A percentile compares a stretch with the other conserved stretches of the same genome.
phyloP scores from a whole-genome alignment of 306 rosid genomes.

The Gynostemma pentaphyllum region DNA sequence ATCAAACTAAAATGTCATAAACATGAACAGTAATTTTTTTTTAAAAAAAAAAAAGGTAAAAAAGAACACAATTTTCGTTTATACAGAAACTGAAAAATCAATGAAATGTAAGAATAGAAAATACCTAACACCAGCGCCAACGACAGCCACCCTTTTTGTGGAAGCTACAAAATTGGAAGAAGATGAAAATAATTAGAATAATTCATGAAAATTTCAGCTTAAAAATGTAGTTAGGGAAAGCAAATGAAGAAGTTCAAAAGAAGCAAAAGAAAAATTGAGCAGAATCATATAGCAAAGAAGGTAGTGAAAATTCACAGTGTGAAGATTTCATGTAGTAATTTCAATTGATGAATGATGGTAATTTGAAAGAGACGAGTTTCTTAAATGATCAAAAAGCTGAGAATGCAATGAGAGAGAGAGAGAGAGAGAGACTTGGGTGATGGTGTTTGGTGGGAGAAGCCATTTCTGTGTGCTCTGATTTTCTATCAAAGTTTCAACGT shows the following conservation, averaged over 20 bases:
- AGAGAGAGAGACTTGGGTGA: constrained; percentile 19
- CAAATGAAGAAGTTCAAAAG: background rate
- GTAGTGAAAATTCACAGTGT: background rate
- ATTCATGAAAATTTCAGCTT: background rate
- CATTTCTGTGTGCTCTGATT: constrained; percentile 24
- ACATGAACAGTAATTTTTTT: no score
- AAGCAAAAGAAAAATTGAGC: background rate
- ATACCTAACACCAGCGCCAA: constrained; percentile 95
- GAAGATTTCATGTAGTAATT: constrained; percentile 4
- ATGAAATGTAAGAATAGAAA: background rate
- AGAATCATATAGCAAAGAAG: background rate
- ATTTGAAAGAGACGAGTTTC: background rate
- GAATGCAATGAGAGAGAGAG: constrained; percentile 1
- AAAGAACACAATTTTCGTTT: background rate
- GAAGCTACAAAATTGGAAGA: constrained; percentile 33
- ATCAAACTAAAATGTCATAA: background rate
- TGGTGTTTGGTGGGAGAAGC: constrained; percentile 31
- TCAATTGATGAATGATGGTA: background rate
- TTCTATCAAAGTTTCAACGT: background rate
- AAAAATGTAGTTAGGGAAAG: background rate
- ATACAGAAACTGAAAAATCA: background rate
- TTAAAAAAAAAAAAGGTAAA: background rate
- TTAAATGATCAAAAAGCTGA: background rate
- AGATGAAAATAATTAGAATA: background rate
- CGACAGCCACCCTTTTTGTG: constrained; percentile 66